Percentiles rank a stretch among this genome's conserved stretches.
These are phyloP conservation scores for Ganoderma leucocontextum DNA, from an alignment of 1,284 basidiomycete species.

Conservation along the genomic window DNA sequence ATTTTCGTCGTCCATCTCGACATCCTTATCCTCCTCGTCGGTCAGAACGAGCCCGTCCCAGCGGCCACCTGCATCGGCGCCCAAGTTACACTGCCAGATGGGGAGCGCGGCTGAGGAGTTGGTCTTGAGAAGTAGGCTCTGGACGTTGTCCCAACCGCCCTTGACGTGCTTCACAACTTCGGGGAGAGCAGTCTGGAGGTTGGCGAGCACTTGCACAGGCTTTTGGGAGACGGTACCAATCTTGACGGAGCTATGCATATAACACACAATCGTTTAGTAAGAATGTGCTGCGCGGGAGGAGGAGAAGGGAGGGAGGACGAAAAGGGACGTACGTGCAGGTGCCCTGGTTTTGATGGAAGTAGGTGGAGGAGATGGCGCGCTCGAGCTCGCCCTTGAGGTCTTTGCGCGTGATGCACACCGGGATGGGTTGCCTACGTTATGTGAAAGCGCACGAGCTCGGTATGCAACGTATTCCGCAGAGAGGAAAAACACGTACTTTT, in stretches of 20 bases:
- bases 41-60: constrained; percentile 64
- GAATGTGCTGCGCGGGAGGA: background rate
- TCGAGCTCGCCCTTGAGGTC: constrained; percentile 92
- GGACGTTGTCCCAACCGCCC: constrained; percentile 92
- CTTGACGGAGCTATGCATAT: constrained; percentile 76
- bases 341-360: constrained; percentile 93
- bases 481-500: constrained; percentile 73
- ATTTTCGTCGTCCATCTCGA: constrained; percentile 40
- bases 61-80: constrained; percentile 64
- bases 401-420: constrained; percentile 86
- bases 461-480: background rate
- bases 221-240: constrained; percentile 82
- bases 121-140: constrained; percentile 92
- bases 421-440: constrained; percentile 83
- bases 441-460: constrained; percentile 5
- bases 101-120: constrained; percentile 87
- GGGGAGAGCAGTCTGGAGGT: constrained; percentile 84
- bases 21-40: constrained; percentile 35
- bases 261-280: background rate
- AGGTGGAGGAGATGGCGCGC: constrained; percentile 90
- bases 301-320: constrained; percentile 4
- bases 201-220: constrained; percentile 78
- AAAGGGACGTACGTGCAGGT: constrained; percentile 79
- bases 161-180: constrained; percentile 76
- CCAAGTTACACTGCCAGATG: constrained; percentile 86